Conservation (phyloP, 176 grass and related monocot genomes). For the Chloris gayana region DNA sequence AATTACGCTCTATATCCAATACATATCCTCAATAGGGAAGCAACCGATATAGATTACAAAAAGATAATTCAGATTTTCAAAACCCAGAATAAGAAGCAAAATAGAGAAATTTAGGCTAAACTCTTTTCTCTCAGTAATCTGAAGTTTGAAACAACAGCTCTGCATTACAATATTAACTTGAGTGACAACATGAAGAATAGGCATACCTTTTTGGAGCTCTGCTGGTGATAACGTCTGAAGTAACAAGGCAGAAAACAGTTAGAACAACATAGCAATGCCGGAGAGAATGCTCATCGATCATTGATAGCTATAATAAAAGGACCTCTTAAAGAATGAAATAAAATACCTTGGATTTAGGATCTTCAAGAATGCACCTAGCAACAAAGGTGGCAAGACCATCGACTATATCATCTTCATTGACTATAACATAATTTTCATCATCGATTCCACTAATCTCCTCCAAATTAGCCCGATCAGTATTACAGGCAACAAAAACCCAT, state of each 20-base stretch:
- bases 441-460: slow-evolving; percentile 94
- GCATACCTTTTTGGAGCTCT: slow-evolving; percentile 76
- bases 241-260: slow-evolving; percentile 44
- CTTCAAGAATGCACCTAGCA: slow-evolving; percentile 92
- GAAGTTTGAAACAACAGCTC: not conserved
- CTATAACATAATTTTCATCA: slow-evolving; percentile 88
- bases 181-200: slow-evolving; percentile 15
- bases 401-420: slow-evolving; percentile 83
- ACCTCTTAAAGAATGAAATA: slow-evolving; percentile 32
- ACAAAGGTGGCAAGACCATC: slow-evolving; percentile 87
- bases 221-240: slow-evolving; percentile 62
- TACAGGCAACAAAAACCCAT: slow-evolving; percentile 82
- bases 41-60: slow-evolving; percentile 1
- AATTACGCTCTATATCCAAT: not conserved
- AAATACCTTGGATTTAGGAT: slow-evolving; percentile 82
- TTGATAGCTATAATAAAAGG: not conserved
- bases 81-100: not conserved
- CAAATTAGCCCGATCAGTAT: slow-evolving; percentile 50
- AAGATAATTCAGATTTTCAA: not conserved
- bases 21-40: not conserved
- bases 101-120: not conserved
- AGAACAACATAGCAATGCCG: slow-evolving; percentile 31
- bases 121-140: not conserved
- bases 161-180: slow-evolving; percentile 6
- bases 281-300: slow-evolving; percentile 16